A percentile compares a stretch with the other conserved stretches of the same genome.
Evolutionary conservation across 1,139 yeast genomes (phyloP).

Genomic region (Zygoascus hellenicus): DNA sequence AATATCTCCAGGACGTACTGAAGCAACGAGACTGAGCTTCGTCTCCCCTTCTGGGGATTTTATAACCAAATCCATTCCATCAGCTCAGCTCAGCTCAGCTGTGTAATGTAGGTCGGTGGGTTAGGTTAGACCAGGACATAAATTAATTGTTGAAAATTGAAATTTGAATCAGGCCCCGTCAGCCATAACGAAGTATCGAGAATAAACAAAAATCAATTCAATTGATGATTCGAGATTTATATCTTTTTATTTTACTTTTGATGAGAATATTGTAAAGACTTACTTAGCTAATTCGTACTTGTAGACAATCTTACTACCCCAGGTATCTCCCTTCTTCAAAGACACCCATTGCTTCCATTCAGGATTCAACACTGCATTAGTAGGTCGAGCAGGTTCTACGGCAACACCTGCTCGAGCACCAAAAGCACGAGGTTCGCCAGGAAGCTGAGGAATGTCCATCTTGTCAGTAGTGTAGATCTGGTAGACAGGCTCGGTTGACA

Average conservation of each 20-base stretch:
- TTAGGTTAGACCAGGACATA: too few species aligned
- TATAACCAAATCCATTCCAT: slow-evolving; percentile 15
- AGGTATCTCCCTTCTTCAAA: slow-evolving; percentile 47
- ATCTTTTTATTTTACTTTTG: too few species aligned
- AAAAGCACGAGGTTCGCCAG: slow-evolving; percentile 34
- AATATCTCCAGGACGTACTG: neutral
- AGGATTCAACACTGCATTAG: slow-evolving; percentile 48
- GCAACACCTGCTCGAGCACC: slow-evolving; percentile 54
- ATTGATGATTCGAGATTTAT: too few species aligned
- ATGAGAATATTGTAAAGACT: too few species aligned
- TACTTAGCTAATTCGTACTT: too few species aligned
- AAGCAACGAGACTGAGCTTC: slow-evolving; percentile 2
- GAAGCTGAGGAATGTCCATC: slow-evolving; percentile 35
- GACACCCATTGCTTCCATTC: slow-evolving; percentile 50
- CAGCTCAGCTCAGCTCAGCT: neutral
- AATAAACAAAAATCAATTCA: too few species aligned
- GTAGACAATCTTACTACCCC: slow-evolving; percentile 47
- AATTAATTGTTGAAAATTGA: too few species aligned
- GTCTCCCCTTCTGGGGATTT: slow-evolving; percentile 5
- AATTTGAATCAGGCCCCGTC: too few species aligned
- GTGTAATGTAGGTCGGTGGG: too few species aligned
- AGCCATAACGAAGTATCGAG: too few species aligned
- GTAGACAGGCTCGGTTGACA: slow-evolving; percentile 62
- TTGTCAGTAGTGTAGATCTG: slow-evolving; percentile 63
- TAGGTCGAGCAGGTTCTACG: slow-evolving; percentile 57